A percentile compares a stretch with the other conserved stretches of the same genome.
Conservation (phyloP, 495 filamentous ascomycete species). For the Podospora fimiseda region DNA sequence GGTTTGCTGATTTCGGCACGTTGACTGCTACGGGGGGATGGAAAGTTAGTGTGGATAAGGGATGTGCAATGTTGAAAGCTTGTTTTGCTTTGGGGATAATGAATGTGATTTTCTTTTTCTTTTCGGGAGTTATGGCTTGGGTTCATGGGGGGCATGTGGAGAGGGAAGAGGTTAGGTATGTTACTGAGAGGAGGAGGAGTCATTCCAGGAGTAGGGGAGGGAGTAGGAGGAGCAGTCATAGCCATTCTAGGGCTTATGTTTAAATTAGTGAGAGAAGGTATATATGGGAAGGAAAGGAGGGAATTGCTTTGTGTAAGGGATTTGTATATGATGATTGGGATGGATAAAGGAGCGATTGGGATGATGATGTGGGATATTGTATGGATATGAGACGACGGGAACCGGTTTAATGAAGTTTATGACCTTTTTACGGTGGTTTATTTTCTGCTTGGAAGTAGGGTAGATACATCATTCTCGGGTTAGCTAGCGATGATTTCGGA, state of each 20-base stretch:
- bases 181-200: neutral
- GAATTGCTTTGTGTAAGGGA: neutral
- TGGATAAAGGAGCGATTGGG: no score
- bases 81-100: conserved; percentile 83
- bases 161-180: conserved; percentile 6
- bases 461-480: no score
- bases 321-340: neutral
- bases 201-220: neutral
- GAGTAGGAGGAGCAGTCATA: conserved; percentile 2
- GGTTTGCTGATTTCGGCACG: conserved; percentile 55
- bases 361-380: no score
- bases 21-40: conserved; percentile 34
- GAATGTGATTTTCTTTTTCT: conserved; percentile 74
- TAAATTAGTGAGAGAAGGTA: neutral
- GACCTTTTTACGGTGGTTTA: no score
- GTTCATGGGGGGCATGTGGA: conserved; percentile 41
- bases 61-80: conserved; percentile 84
- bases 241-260: conserved; percentile 7
- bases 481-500: no score
- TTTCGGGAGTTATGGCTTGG: conserved; percentile 59
- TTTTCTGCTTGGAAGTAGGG: no score
- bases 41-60: conserved; percentile 56
- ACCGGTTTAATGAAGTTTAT: neutral
- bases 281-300: neutral
- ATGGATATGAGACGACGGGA: no score